Base-by-base conservation (phyloP, 352 stramenopile genomes). In the Pythium inflatum region DNA sequence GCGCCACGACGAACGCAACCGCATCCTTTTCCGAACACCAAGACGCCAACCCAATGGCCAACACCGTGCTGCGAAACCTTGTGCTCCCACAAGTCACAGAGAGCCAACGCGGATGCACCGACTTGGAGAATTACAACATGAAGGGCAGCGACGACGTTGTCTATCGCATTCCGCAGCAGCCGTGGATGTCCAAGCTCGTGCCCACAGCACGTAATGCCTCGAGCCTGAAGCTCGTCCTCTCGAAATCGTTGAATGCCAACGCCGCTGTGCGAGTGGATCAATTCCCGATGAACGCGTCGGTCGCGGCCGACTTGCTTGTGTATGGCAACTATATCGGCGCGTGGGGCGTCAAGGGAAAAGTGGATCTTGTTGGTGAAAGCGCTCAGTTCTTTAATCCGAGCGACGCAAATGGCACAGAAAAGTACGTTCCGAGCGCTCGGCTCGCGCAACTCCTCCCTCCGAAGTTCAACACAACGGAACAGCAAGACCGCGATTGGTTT, bases 31-130 rank as follows among this genome's bases (percentile, higher is more conserved):
- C 41, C 5, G 56, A 64, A 30, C 18, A n/a, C 16, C 28, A 11
- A 27, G 36, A 25, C 13, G 16, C 41, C 6, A 66, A 66, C 33
- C 27, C 41, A 3, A 12, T 43, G 20, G 34, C 28, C 7, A 66
- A 56, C 7, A 66, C 58, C 25, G 46, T 66, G 5, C 41, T 66
- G 2, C 58, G 58, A 5, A 66, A 55, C 27, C 41, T 56, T 5
- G 20, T 66, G 5, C 45, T 57, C 8, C 58, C 43, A n/a, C 41
- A 20, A 11, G 34, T 14, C 8, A 41, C 34, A 14, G 34, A 41
- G 8, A 41, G 34, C 14, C 34, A 41, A n/a, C n/a, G n/a, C n/a
- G n/a, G n/a, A n/a, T n/a, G n/a, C n/a, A n/a, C n/a, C n/a, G n/a
- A n/a, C n/a, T n/a, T n/a, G n/a, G n/a, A n/a, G n/a, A n/a, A n/a